Conservation (phyloP, 1,139 yeast genomes). For the Debaryomyces coudertii region DNA sequence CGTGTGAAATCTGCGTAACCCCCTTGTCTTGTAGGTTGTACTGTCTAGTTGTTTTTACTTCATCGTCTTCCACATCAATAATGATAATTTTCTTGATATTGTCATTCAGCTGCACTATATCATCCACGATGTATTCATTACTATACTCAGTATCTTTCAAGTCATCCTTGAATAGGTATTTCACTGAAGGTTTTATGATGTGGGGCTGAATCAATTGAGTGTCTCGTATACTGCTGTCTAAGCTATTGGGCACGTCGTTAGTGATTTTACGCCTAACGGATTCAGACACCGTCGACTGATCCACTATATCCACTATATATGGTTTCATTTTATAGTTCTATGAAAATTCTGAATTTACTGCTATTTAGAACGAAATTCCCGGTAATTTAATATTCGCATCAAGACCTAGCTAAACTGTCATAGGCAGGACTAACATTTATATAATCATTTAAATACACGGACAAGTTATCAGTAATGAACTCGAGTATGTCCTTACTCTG, state of each 20-base stretch:
- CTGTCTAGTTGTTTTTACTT: conserved; percentile 1
- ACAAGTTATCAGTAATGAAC: conserved; percentile 52
- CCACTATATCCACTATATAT: conserved; percentile 9
- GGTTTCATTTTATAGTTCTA: no score
- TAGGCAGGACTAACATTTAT: conserved; percentile 66
- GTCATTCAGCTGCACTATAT: conserved; percentile 2
- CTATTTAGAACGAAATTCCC: background rate
- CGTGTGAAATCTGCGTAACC: conserved; percentile 4
- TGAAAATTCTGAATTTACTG: background rate
- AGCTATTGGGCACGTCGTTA: conserved; percentile 6
- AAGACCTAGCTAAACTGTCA: conserved; percentile 45
- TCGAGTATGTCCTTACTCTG: conserved; percentile 57
- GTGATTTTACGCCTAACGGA: conserved; percentile 1
- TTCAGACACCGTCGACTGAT: conserved; percentile 6
- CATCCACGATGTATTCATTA: conserved; percentile 9
- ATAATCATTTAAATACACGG: conserved; percentile 48
- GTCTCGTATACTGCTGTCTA: conserved; percentile 8
- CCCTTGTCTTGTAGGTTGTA: conserved; percentile 7
- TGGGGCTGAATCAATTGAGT: conserved; percentile 4
- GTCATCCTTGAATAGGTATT: conserved; percentile 10
- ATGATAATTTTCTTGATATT: conserved; percentile 8
- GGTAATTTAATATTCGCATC: conserved; percentile 5
- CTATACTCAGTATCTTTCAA: background rate
- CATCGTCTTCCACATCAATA: conserved; percentile 4
- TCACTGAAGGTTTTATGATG: conserved; percentile 5